Evolutionary conservation across 2,329 filamentous ascomycete genomes (phyloP).

Genomic region (Calonectria pauciramosa): DNA sequence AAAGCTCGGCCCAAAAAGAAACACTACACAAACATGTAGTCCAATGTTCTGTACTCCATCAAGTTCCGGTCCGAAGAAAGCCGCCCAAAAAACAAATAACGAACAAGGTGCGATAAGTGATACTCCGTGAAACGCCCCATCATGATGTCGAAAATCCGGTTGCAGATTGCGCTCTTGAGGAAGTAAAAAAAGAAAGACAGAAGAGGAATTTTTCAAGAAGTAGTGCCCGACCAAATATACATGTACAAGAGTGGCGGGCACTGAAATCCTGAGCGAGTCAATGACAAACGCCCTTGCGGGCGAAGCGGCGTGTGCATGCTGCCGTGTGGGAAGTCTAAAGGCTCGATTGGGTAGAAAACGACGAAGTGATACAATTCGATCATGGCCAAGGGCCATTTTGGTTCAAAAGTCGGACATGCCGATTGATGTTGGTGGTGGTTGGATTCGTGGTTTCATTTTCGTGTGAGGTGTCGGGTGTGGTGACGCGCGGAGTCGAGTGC

Average conservation of each 20-base stretch:
- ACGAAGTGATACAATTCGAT: slow-evolving; percentile 7
- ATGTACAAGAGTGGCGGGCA: slow-evolving; percentile 29
- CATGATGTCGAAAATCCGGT: slow-evolving; percentile 43
- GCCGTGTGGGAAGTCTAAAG: slow-evolving; percentile 33
- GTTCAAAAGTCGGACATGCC: not conserved
- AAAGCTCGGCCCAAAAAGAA: slow-evolving; percentile 2
- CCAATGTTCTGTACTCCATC: slow-evolving; percentile 43
- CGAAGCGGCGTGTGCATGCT: slow-evolving; percentile 26
- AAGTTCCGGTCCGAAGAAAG: slow-evolving; percentile 38
- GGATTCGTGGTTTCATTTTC: slow-evolving; percentile 6
- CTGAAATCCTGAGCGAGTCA: slow-evolving; percentile 25
- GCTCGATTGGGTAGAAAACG: slow-evolving; percentile 27
- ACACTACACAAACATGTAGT: slow-evolving; percentile 17
- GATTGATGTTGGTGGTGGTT: not conserved
- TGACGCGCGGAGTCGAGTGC: slow-evolving; percentile 9
- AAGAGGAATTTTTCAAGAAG: slow-evolving; percentile 15
- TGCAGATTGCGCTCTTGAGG: slow-evolving; percentile 33
- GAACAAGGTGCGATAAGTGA: slow-evolving; percentile 13
- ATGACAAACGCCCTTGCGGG: slow-evolving; percentile 24
- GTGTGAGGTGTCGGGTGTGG: not conserved
- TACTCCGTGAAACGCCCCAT: slow-evolving; percentile 48
- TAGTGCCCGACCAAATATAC: slow-evolving; percentile 27
- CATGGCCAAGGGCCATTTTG: not conserved
- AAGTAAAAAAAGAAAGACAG: slow-evolving; percentile 31
- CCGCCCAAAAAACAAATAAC: slow-evolving; percentile 26